These are phyloP conservation scores for Diaporthe ampelina DNA, from an alignment of 2,329 filamentous ascomycete species.

Conservation along the genomic window DNA sequence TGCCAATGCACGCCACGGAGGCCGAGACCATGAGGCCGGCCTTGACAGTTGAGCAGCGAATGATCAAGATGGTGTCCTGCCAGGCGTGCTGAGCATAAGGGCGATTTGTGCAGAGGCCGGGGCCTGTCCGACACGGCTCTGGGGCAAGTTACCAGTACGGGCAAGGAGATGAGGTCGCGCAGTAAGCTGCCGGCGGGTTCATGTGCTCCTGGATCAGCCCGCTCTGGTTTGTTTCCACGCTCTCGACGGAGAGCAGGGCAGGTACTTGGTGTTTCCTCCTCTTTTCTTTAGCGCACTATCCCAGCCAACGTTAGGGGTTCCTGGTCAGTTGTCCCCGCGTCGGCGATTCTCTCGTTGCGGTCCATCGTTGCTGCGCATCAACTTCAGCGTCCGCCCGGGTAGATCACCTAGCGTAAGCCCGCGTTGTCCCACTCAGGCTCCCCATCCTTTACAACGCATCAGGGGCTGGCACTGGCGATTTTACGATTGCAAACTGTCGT, in stretches of 20 bases:
- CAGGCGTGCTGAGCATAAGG: constrained; percentile 3
- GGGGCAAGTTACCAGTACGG: neutral
- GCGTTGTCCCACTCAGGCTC: neutral
- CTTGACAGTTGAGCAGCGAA: constrained; percentile 10
- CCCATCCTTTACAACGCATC: constrained; percentile 2
- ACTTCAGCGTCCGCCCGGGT: neutral
- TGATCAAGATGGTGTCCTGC: neutral
- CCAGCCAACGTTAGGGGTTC: neutral
- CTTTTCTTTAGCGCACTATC: constrained; percentile 18
- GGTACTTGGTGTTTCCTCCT: constrained; percentile 24
- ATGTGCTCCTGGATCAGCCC: constrained; percentile 14
- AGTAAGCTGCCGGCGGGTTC: neutral
- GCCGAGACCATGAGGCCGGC: neutral
- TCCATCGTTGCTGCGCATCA: constrained; percentile 6
- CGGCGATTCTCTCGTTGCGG: neutral
- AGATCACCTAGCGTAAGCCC: constrained; percentile 14
- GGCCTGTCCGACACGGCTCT: neutral
- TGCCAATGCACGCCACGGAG: neutral
- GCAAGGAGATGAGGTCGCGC: neutral
- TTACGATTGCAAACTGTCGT: neutral
- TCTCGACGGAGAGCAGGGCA: neutral
- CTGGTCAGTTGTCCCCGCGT: neutral
- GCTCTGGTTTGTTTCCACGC: neutral
- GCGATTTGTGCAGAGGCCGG: neutral
- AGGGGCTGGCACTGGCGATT: neutral